Evolutionary conservation across 371 early-diverging fungal species (phyloP).

Genomic region (Mucor mucedo): DNA sequence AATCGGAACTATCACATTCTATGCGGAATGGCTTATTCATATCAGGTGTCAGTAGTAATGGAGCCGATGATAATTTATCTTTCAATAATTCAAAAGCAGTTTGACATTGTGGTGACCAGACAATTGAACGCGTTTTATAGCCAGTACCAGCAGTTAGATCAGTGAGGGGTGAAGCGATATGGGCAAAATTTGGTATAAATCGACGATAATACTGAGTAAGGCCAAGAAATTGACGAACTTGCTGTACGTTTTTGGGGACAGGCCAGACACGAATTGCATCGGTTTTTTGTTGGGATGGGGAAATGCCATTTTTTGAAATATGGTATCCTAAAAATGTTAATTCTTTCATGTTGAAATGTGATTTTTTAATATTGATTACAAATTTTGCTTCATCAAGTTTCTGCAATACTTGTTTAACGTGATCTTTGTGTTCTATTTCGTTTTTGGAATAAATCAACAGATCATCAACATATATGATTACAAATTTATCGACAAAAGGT

Average conservation of each 20-base stretch:
- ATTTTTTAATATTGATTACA: conserved; percentile 60
- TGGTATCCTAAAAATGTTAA: conserved; percentile 53
- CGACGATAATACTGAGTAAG: conserved; percentile 33
- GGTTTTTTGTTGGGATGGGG: conserved; percentile 30
- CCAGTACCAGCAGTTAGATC: too few relatives aligned
- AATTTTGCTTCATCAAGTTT: too few relatives aligned
- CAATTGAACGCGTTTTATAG: too few relatives aligned
- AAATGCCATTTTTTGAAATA: conserved; percentile 34
- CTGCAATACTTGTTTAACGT: conserved; percentile 41
- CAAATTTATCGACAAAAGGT: too few relatives aligned
- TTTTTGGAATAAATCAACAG: conserved; percentile 39
- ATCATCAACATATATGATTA: too few relatives aligned
- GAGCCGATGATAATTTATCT: conserved; percentile 8
- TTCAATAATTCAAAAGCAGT: too few relatives aligned
- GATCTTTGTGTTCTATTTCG: conserved; percentile 42
- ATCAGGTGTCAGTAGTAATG: conserved; percentile 31
- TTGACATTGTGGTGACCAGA: too few relatives aligned
- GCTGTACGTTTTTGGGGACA: conserved; percentile 28
- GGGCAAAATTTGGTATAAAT: conserved; percentile 33
- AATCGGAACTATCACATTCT: conserved; percentile 42
- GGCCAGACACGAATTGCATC: conserved; percentile 33
- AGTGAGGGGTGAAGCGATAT: conserved; percentile 40
- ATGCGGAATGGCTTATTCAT: conserved; percentile 27
- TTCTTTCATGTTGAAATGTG: conserved; percentile 39
- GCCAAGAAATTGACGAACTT: conserved; percentile 33